Conservation (phyloP, 106 monocot genomes). For the Xerophyta viscosa region DNA sequence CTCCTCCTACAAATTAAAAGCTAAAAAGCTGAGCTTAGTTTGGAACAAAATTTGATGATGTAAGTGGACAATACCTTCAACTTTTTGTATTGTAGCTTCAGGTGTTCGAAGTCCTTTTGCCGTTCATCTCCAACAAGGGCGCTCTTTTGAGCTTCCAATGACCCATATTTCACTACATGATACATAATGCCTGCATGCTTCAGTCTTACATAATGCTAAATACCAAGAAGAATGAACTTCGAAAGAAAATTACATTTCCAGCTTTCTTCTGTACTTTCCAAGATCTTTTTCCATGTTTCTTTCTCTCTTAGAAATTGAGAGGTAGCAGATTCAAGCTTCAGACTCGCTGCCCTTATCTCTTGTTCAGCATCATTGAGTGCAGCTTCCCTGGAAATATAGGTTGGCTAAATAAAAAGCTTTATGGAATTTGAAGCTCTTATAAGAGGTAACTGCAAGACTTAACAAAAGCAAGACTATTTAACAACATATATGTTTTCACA, state of each 20-base stretch:
- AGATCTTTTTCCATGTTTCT: constrained; percentile 68
- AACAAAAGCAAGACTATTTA: too few species aligned
- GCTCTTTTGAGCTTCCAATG: constrained; percentile 49
- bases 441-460: too few species aligned
- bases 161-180: constrained; percentile 61
- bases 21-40: background rate
- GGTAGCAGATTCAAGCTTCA: constrained; percentile 58
- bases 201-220: constrained; percentile 2
- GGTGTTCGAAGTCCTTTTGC: constrained; percentile 47
- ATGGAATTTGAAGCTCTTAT: too few species aligned
- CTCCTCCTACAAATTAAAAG: constrained; percentile 56
- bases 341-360: constrained; percentile 28
- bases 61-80: constrained; percentile 54
- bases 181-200: background rate
- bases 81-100: constrained; percentile 46
- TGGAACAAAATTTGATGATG: constrained; percentile 3
- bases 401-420: too few species aligned
- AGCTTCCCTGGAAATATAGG: constrained; percentile 57
- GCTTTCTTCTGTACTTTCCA: constrained; percentile 66
- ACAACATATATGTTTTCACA: too few species aligned
- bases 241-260: constrained; percentile 66
- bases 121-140: constrained; percentile 19
- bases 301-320: constrained; percentile 55
- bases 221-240: background rate
- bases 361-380: constrained; percentile 53